phyloP scores from a whole-genome alignment of 2,329 filamentous ascomycete genomes.

The Fusarium coicis region DNA sequence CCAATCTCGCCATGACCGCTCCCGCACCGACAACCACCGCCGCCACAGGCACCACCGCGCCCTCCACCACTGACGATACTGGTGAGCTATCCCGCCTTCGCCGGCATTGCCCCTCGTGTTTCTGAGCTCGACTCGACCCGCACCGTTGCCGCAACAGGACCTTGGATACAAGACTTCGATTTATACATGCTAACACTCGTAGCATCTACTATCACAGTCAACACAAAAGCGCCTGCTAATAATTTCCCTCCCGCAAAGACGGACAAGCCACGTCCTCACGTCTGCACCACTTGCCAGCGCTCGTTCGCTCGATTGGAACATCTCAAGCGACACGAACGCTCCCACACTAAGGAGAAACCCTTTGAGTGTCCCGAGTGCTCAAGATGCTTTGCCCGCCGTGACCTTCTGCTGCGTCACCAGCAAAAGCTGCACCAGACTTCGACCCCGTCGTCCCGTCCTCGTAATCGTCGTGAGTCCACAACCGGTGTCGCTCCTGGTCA shows the following conservation, averaged over 20 bases:
- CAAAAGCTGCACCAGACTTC: constrained; percentile 97
- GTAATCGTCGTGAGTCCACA: constrained; percentile 90
- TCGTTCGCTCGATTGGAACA: constrained; percentile 97
- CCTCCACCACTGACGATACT: constrained; percentile 52
- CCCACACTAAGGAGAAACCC: constrained; percentile 98
- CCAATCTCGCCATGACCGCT: constrained; percentile 53
- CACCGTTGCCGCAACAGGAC: constrained; percentile 28
- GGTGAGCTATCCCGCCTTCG: constrained; percentile 51
- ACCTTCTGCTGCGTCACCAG: constrained; percentile 92
- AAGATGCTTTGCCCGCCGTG: constrained; percentile 92
- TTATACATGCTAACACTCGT: constrained; percentile 46
- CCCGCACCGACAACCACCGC: constrained; percentile 46
- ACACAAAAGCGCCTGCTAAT: constrained; percentile 55
- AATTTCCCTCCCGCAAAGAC: constrained; percentile 87
- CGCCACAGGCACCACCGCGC: constrained; percentile 43
- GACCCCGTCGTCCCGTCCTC: constrained; percentile 85
- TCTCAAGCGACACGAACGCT: constrained; percentile 95
- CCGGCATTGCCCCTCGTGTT: constrained; percentile 50
- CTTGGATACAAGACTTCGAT: constrained; percentile 20
- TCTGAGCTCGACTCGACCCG: constrained; percentile 37
- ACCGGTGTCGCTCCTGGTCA: constrained; percentile 74
- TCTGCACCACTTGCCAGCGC: constrained; percentile 89
- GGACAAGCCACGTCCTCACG: constrained; percentile 95
- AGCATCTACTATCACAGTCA: constrained; percentile 65
- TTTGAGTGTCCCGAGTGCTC: constrained; percentile 97